phyloP scores from a whole-genome alignment of 225 moss, liverwort and hornwort species.

The Pleurozium schreberi region DNA sequence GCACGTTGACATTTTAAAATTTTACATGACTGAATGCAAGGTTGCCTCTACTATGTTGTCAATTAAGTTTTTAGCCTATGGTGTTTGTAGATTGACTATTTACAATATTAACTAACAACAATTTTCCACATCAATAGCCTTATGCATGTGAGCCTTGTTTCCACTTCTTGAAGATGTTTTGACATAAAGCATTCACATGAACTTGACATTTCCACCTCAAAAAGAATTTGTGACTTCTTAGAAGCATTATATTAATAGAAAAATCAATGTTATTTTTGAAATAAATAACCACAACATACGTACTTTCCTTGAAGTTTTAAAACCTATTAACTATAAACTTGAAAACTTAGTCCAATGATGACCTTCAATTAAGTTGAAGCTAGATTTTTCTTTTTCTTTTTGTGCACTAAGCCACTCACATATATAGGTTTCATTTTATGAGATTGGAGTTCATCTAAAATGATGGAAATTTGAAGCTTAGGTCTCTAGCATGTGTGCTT shows the following conservation, averaged over 20 bases:
- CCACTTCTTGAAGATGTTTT: not conserved
- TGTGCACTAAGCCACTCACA: not conserved
- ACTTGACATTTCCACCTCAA: not conserved
- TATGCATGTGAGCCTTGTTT: not conserved
- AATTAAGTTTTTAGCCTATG: not conserved
- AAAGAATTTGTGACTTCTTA: not conserved
- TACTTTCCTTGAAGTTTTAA: not conserved
- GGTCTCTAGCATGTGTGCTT: rapidly evolving
- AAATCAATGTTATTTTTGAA: not conserved
- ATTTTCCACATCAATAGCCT: not conserved
- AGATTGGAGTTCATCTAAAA: too few species aligned
- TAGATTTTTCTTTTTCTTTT: not conserved
- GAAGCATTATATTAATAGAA: not conserved
- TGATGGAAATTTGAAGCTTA: not conserved
- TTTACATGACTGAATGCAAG: too few species aligned
- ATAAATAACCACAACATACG: not conserved
- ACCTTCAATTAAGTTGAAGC: not conserved
- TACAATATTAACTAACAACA: not conserved
- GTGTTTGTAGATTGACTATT: not conserved
- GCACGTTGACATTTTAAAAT: not conserved
- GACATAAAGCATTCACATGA: not conserved
- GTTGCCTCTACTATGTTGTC: too few species aligned
- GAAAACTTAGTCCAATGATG: not conserved
- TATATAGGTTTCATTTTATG: not conserved
- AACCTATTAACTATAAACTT: not conserved